These are phyloP conservation scores for Lichenothelia convexa DNA, from an alignment of 495 filamentous ascomycete genomes.

Conservation along the genomic window DNA sequence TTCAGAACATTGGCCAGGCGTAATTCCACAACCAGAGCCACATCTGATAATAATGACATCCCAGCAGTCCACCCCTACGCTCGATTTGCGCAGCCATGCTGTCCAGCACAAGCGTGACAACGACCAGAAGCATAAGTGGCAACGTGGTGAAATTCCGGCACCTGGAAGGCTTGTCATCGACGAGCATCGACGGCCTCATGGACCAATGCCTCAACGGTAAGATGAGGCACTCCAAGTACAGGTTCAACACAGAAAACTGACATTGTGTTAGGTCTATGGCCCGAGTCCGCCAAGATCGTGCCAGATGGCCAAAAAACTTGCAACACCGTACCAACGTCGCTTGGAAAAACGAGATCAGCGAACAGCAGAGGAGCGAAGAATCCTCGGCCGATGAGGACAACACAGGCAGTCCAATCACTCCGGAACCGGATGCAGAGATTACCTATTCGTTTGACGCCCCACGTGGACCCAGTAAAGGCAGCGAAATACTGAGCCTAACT, in stretches of 20 bases:
- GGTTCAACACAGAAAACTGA: neutral
- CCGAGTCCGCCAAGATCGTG: neutral
- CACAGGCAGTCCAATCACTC: too few species aligned
- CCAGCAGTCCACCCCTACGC: conserved; percentile 20
- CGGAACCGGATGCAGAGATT: conserved; percentile 23
- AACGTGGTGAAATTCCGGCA: conserved; percentile 20
- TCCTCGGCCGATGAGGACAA: conserved; percentile 17
- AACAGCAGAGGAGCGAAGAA: conserved; percentile 11
- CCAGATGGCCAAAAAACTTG: neutral
- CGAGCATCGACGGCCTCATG: conserved; percentile 18
- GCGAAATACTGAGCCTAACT: conserved; percentile 34
- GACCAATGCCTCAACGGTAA: conserved; percentile 9
- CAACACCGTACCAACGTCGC: neutral
- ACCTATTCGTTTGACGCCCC: conserved; percentile 31
- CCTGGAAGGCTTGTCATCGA: conserved; percentile 3
- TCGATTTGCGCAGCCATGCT: conserved; percentile 22
- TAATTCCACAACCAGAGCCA: neutral
- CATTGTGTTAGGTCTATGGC: neutral
- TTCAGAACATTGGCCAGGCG: neutral
- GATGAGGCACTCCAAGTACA: conserved; percentile 5
- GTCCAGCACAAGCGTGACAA: conserved; percentile 25
- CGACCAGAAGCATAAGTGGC: conserved; percentile 38
- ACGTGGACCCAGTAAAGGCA: conserved; percentile 27
- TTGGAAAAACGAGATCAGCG: conserved; percentile 14
- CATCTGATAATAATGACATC: conserved; percentile 17